Percentiles rank a stretch among this genome's conserved stretches.
These are phyloP conservation scores for Neofusicoccum cordaticola DNA, from an alignment of 2,329 filamentous ascomycete genomes.

Conservation along the genomic window DNA sequence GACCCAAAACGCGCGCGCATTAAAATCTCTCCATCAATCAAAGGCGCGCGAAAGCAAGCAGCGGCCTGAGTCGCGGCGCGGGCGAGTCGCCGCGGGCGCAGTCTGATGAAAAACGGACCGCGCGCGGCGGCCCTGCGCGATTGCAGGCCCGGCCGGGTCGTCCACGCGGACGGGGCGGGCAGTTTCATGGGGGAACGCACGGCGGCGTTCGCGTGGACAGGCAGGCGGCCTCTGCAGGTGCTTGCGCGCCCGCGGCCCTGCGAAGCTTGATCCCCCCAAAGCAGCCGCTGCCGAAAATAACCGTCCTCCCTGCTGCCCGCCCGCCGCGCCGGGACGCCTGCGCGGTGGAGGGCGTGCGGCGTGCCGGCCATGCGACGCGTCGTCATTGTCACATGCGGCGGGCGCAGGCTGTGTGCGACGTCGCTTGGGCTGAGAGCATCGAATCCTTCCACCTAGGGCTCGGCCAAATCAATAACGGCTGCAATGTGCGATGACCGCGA, in stretches of 20 bases:
- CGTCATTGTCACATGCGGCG: constrained; percentile 2
- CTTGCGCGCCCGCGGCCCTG: not conserved
- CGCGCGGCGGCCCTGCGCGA: constrained; percentile 3
- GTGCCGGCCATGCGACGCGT: not conserved
- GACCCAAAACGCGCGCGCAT: not conserved
- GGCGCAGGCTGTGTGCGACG: not conserved
- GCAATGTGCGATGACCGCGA: not conserved
- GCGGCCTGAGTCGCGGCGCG: not conserved
- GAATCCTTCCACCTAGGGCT: not conserved
- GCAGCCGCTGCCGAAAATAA: constrained; percentile 14
- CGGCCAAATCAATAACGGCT: not conserved
- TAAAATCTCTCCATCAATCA: constrained; percentile 15
- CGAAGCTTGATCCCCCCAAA: not conserved
- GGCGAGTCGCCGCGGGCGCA: not conserved
- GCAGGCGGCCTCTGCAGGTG: constrained; percentile 6
- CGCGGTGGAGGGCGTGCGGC: not conserved
- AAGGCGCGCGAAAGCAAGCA: not conserved
- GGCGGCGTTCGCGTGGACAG: not conserved
- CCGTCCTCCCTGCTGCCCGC: not conserved
- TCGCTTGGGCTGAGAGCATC: not conserved
- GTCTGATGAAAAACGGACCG: constrained; percentile 11
- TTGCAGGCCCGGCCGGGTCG: not conserved
- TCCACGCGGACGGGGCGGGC: constrained; percentile 5
- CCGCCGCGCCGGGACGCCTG: not conserved
- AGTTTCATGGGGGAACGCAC: not conserved